phyloP scores from a whole-genome alignment of 1,139 yeast species.

The Candida labiduridarum region DNA sequence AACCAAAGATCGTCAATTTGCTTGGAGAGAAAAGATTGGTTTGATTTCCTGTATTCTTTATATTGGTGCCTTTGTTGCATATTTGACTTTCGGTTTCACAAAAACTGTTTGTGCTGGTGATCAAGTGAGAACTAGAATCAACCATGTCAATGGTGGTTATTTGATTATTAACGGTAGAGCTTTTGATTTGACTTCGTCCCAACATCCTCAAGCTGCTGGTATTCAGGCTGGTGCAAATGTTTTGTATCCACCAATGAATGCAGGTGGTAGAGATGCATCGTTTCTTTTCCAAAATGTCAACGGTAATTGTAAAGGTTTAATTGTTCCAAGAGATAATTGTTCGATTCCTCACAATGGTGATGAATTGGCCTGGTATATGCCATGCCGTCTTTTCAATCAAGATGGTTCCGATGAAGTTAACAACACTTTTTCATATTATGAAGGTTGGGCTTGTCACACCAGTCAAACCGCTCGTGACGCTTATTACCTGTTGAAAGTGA shows the following conservation, averaged over 20 bases:
- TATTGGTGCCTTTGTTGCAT: constrained; percentile 81
- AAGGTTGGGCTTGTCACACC: constrained; percentile 94
- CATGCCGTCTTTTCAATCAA: constrained; percentile 71
- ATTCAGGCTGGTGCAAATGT: constrained; percentile 66
- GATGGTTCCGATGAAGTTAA: constrained; percentile 74
- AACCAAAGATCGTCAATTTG: constrained; percentile 81
- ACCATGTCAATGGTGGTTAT: constrained; percentile 60
- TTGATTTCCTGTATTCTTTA: constrained; percentile 72
- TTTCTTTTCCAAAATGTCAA: constrained; percentile 93
- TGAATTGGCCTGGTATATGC: constrained; percentile 94
- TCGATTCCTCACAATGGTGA: constrained; percentile 67
- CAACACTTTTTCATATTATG: constrained; percentile 60
- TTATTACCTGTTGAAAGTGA: constrained; percentile 60
- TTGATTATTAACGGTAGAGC: constrained; percentile 82
- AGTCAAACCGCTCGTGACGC: constrained; percentile 65
- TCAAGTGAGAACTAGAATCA: constrained; percentile 55
- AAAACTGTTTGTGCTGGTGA: constrained; percentile 70
- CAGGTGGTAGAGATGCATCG: constrained; percentile 89
- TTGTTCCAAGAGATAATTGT: constrained; percentile 71
- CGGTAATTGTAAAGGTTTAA: constrained; percentile 84
- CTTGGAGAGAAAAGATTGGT: constrained; percentile 97
- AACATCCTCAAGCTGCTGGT: constrained; percentile 84
- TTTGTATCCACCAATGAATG: constrained; percentile 80
- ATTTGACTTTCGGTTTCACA: constrained; percentile 89
- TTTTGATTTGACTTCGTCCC: constrained; percentile 67